Evolutionary conservation across 257 asterid species (phyloP), one percentile per base, ranked within the genome.

Genomic region (Forsythia suspensa): DNA sequence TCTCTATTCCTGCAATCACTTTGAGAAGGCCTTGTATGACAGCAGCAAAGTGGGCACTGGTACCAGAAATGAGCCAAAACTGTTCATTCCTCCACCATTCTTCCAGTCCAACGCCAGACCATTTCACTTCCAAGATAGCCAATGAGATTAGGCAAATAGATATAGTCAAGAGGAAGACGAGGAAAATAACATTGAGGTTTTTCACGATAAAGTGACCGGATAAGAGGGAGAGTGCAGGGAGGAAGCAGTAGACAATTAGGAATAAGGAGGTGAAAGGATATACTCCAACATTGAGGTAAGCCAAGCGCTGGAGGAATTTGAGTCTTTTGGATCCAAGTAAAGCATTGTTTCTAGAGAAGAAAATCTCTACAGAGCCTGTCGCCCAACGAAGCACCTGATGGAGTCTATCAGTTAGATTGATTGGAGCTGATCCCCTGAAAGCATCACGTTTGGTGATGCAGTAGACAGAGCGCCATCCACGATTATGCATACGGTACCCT

Each of bases 21-120:
- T 90, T 90, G 18, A 90, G 86, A 0, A 90, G 86, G 3, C 95
- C 95, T 66, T 90, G 95, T 46, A 87, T 83, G 29, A 90, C 95
- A 5, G 95, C 92, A 0, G 92, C 95, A 20, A 90, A 43, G 73
- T 90, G 95, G 0, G 95, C 84, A 29, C 92, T 88, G 0, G 94
- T 88, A 3, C 94, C 94, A 4, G 88, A 84, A 37, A 90, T 90
- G 6, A 88, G 86, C 91, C 94, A 90, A 63, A 90, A 90, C 42
- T 90, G 94, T 73, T 90, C 94, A 48, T 90, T 88, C 70, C 94
- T 67, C 94, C 94, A 90, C 92, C 92, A 90, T 48, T 90, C 90
- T 52, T 90, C 94, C 0, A 90, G 81, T 0, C 80, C 89, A 1
- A 90, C 86, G 1, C 94, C 94, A 0, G 94, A 88, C 94, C 94